Base-by-base conservation (phyloP, 192 early-diverging fungal species). In the Allomyces arbusculus region DNA sequence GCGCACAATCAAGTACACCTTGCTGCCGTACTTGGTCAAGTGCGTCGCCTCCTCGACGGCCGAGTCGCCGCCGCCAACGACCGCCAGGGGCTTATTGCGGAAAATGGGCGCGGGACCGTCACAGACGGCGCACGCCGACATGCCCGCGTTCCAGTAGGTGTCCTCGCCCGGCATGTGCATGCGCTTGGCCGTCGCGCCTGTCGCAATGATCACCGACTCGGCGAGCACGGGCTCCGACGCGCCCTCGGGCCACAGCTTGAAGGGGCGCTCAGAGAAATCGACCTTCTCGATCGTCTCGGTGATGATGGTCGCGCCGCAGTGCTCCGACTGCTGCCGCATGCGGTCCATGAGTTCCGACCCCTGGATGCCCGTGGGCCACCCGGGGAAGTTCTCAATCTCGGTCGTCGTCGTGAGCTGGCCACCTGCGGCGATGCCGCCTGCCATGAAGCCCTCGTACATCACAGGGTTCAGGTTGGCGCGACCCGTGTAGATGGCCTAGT, bases 41-140 rank as follows among this genome's bases (percentile, higher is more conserved):
- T 92, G 97, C 23, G 87, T 87, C 24, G 95, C 91, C 75, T 99
- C 95, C 79, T 99, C 95, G 72, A 84, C 87, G 58, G 89, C 94
- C 70, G 90, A 92, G 75, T 97, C 94, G 66, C 94, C 94, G 67
- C 92, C 95, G 66, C 95, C 95, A 67, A 98, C 86, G 44, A 98
- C 95, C 23, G 86, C 93, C 64, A 98, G 76, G 24, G 90, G 89
- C 78, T 94, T 92, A 73, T 94, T 89, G 69, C 91, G 84, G 84
- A 96, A 99, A 68, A 97, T 92, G 22, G 95, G 95, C 22, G 89
- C 91, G 61, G 94, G 91, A 69, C 94, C 33, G 74, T 99, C 95
- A 78, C 95, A 99, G 61, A 99, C 95, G 63, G 95, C 95, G 70
- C 95, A 99, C 8, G 95, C 95, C 65, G 90, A 93, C 77, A 99